Evolutionary conservation across 106 monocot genomes (phyloP).

Genomic region (Dioscorea dumetorum): DNA sequence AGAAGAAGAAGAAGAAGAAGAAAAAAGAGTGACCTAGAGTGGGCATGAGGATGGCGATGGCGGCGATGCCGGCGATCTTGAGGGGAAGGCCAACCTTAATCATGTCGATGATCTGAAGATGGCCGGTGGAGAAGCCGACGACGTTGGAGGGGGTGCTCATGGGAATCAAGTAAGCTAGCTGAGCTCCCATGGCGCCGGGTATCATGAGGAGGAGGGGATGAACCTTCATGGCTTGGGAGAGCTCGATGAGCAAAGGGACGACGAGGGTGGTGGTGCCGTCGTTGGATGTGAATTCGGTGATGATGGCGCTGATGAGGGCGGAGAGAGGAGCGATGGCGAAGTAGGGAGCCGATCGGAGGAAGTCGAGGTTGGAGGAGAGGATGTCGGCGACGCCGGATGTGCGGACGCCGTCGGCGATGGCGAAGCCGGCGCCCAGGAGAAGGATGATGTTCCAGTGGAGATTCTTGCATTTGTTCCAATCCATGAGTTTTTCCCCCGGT

Average conservation of each 20-base stretch:
- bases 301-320: slow-evolving; percentile 53
- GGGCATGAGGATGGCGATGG: slow-evolving; percentile 61
- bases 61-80: slow-evolving; percentile 53
- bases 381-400: slow-evolving; percentile 71
- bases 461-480: slow-evolving; percentile 96
- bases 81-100: slow-evolving; percentile 60
- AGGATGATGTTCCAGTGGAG: slow-evolving; percentile 90
- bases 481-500: slow-evolving; percentile 89
- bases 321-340: slow-evolving; percentile 54
- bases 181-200: slow-evolving; percentile 78
- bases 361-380: slow-evolving; percentile 47
- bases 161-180: slow-evolving; percentile 76
- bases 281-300: slow-evolving; percentile 92
- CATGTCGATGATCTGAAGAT: slow-evolving; percentile 74
- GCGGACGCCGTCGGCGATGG: slow-evolving; percentile 81
- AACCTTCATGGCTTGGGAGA: slow-evolving; percentile 48
- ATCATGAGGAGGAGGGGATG: slow-evolving; percentile 83
- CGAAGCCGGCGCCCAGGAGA: slow-evolving; percentile 84
- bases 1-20: not conserved
- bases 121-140: slow-evolving; percentile 74
- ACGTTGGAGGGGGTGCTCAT: slow-evolving; percentile 85
- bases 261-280: slow-evolving; percentile 77
- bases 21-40: slow-evolving; percentile 56
- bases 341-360: slow-evolving; percentile 55
- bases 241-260: slow-evolving; percentile 64